Evolutionary conservation across 352 stramenopile species (phyloP).

Genomic region (Nothophytophthora sp.): DNA sequence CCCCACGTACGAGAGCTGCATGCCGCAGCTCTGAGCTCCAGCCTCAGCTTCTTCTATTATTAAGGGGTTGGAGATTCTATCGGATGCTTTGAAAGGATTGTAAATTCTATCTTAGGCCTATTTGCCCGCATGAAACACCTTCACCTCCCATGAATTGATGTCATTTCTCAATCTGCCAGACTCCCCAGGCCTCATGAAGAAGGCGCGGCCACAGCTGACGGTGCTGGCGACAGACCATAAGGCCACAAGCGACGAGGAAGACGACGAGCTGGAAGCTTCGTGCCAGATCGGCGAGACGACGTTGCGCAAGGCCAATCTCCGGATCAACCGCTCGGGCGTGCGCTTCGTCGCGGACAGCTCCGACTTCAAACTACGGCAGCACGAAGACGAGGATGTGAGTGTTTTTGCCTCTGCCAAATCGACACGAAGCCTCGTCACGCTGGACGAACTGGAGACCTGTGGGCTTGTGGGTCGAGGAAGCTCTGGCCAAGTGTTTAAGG

Average conservation of each 20-base stretch:
- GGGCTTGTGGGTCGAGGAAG: conserved; percentile 61
- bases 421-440: conserved; percentile 30
- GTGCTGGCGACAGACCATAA: too few species aligned
- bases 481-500: conserved; percentile 66
- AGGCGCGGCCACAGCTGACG: too few species aligned
- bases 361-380: conserved; percentile 14
- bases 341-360: conserved; percentile 36
- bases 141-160: too few species aligned
- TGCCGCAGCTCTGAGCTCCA: conserved; percentile 14
- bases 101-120: too few species aligned
- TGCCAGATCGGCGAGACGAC: conserved; percentile 80
- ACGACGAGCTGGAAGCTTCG: conserved; percentile 60
- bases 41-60: background rate
- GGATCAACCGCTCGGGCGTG: conserved; percentile 69
- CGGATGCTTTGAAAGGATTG: too few species aligned
- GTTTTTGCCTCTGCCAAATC: conserved; percentile 1
- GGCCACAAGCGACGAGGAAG: too few species aligned
- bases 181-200: too few species aligned
- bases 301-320: conserved; percentile 59
- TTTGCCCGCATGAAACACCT: too few species aligned
- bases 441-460: conserved; percentile 56
- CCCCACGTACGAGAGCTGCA: conserved; percentile 94
- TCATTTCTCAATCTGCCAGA: too few species aligned
- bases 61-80: too few species aligned
- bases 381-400: conserved; percentile 25